Evolutionary conservation across 2,329 filamentous ascomycete genomes (phyloP).

Genomic region (Trichoderma sp.): DNA sequence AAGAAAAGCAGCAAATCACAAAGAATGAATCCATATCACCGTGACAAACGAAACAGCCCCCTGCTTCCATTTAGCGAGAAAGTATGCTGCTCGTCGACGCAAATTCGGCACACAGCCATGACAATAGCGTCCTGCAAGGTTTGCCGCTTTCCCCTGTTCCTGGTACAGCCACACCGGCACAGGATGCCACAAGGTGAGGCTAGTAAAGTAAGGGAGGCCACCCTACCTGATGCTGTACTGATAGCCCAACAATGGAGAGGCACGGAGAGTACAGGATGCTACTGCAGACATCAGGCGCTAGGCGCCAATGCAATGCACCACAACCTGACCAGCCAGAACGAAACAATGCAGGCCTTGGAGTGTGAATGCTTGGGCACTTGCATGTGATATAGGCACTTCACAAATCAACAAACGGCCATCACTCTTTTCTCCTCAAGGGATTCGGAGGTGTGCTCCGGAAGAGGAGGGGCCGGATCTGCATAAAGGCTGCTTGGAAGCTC

Average conservation of each 20-base stretch:
- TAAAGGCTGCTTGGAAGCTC: background rate
- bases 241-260: slow-evolving; percentile 18
- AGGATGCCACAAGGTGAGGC: background rate
- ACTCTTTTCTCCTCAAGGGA: background rate
- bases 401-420: background rate
- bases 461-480: background rate
- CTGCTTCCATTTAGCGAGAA: background rate
- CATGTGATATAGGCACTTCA: background rate
- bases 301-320: slow-evolving; percentile 23
- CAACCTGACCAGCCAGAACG: slow-evolving; percentile 2
- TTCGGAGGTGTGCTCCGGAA: slow-evolving; percentile 5
- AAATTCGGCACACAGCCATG: background rate
- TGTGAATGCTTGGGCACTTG: background rate
- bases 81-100: background rate
- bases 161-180: background rate
- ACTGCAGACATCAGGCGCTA: slow-evolving; percentile 8
- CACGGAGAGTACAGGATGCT: slow-evolving; percentile 6
- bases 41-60: background rate
- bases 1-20: background rate
- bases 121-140: background rate
- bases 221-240: background rate
- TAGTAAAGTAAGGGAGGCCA: background rate
- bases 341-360: background rate
- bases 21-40: background rate
- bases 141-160: background rate